Conservation (phyloP, 2,329 filamentous ascomycete species). For the Aspergillus sp. region DNA sequence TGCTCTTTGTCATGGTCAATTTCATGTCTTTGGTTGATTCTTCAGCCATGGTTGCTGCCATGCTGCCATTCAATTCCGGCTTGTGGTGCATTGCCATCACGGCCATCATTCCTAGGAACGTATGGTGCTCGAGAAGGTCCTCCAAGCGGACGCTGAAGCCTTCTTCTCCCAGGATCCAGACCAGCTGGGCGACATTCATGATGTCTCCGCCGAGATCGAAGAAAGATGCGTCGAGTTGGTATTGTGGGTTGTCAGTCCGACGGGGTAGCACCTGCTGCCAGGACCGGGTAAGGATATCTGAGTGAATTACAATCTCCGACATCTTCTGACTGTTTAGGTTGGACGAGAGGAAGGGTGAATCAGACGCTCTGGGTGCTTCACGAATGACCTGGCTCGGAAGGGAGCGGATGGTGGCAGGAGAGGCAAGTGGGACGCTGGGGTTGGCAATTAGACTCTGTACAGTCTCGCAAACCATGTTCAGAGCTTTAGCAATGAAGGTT, state of each 20-base stretch:
- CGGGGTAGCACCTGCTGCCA: conserved; percentile 44
- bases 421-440: conserved; percentile 37
- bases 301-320: conserved; percentile 42
- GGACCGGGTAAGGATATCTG: conserved; percentile 41
- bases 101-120: conserved; percentile 45
- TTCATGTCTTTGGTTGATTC: neutral
- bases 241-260: conserved; percentile 24
- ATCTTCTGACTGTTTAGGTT: conserved; percentile 41
- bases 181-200: conserved; percentile 44
- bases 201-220: conserved; percentile 47
- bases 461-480: conserved; percentile 45
- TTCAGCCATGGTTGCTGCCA: neutral
- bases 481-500: conserved; percentile 37
- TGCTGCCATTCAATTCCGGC: conserved; percentile 21
- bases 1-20: conserved; percentile 14
- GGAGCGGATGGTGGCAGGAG: conserved; percentile 35
- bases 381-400: conserved; percentile 34
- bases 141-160: conserved; percentile 43
- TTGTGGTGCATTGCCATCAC: conserved; percentile 35
- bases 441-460: conserved; percentile 40
- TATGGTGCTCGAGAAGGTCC: conserved; percentile 44
- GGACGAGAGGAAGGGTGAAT: conserved; percentile 37
- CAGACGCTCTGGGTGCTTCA: conserved; percentile 29
- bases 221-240: conserved; percentile 45
- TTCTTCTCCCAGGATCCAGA: conserved; percentile 45